Percentiles rank a stretch among this genome's conserved stretches.
Evolutionary conservation across 306 rosid species (phyloP).

Genomic region (Rosa lucieae): DNA sequence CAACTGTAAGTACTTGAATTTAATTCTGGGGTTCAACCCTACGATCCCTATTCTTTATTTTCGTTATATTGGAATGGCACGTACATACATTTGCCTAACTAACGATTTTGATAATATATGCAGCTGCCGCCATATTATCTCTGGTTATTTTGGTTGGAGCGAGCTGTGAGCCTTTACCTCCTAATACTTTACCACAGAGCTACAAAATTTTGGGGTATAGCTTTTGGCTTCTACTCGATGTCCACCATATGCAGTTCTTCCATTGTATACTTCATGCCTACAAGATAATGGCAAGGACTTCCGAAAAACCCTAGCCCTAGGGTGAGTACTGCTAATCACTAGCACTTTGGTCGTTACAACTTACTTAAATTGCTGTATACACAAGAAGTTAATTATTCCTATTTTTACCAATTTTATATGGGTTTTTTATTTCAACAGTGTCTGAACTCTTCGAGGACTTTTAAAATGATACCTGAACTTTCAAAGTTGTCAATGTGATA

Average conservation of each 20-base stretch:
- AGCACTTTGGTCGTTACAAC: neutral
- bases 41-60: neutral
- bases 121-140: neutral
- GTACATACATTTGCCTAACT: neutral
- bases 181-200: neutral
- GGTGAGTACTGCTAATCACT: conserved; percentile 4
- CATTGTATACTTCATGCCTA: neutral
- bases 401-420: too few relatives aligned
- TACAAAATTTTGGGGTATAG: neutral
- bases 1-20: neutral
- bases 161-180: neutral
- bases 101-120: neutral
- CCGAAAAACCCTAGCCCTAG: neutral
- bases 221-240: neutral
- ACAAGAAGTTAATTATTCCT: neutral
- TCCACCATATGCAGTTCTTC: neutral
- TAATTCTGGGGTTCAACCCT: neutral
- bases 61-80: neutral
- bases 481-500: too few relatives aligned
- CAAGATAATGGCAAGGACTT: neutral
- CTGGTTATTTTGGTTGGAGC: neutral
- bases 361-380: neutral
- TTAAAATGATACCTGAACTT: too few relatives aligned
- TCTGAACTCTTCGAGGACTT: too few relatives aligned
- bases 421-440: too few relatives aligned